phyloP scores from a whole-genome alignment of 805 yeast species.

The Metschnikowia colocasiae region DNA sequence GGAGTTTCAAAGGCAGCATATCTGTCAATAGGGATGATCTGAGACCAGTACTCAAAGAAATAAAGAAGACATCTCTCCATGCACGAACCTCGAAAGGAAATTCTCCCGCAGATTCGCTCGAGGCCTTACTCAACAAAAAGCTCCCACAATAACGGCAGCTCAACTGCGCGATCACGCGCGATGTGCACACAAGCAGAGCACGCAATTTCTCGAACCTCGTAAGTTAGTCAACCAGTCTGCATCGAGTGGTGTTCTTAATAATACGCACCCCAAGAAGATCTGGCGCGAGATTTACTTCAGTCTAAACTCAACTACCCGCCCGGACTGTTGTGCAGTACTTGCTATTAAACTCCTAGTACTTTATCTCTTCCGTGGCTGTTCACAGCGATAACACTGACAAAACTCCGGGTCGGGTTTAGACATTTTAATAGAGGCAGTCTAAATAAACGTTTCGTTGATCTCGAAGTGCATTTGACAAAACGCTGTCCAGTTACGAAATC shows the following conservation, averaged over 20 bases:
- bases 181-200: background rate
- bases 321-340: too few species aligned
- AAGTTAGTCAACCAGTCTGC: background rate
- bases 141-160: background rate
- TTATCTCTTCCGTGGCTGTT: too few species aligned
- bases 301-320: background rate
- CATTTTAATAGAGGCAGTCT: too few species aligned
- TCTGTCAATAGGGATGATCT: too few species aligned
- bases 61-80: background rate
- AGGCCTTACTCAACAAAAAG: background rate
- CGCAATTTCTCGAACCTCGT: conserved; percentile 3
- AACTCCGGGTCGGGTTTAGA: too few species aligned
- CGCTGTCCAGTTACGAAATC: background rate
- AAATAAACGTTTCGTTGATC: background rate
- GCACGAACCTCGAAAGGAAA: background rate
- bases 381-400: too few species aligned
- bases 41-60: background rate
- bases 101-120: background rate
- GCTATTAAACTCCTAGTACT: too few species aligned
- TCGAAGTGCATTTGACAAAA: background rate
- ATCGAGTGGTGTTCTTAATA: background rate
- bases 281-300: background rate
- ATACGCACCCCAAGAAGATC: background rate
- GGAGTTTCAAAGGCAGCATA: too few species aligned
- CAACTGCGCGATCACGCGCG: background rate